phyloP scores from a whole-genome alignment of 2,329 filamentous ascomycete species.

The Exophiala aquamarina region DNA sequence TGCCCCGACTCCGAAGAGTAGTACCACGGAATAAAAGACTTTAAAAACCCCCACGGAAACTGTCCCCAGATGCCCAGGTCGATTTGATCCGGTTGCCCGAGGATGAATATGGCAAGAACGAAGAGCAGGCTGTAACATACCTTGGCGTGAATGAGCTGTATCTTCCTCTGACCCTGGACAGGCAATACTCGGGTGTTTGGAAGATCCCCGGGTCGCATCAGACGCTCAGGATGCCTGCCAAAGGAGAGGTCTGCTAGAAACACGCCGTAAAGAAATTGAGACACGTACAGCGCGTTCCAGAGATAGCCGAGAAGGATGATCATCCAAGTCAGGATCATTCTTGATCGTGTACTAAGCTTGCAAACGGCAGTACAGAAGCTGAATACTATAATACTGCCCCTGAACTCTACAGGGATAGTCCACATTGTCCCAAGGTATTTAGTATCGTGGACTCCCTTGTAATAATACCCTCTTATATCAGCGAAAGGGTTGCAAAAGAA shows the following conservation, averaged over 20 bases:
- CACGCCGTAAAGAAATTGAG: conserved; percentile 12
- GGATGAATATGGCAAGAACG: conserved; percentile 9
- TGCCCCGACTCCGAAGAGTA: not conserved
- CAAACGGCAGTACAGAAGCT: conserved; percentile 4
- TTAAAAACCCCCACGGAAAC: conserved; percentile 8
- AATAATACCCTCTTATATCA: conserved; percentile 6
- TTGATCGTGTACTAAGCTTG: conserved; percentile 3
- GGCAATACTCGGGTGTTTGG: not conserved
- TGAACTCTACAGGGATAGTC: conserved; percentile 31
- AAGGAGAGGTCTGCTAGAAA: conserved; percentile 12
- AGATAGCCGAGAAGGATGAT: conserved; percentile 4
- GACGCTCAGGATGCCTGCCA: not conserved
- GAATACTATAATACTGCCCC: conserved; percentile 29
- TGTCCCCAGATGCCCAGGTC: conserved; percentile 7
- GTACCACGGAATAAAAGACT: conserved; percentile 4
- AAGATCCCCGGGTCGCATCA: not conserved
- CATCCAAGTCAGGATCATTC: conserved; percentile 8
- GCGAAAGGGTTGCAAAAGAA: conserved; percentile 11
- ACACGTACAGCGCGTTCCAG: conserved; percentile 4
- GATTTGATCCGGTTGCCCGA: conserved; percentile 8
- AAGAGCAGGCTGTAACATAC: conserved; percentile 1
- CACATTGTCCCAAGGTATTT: conserved; percentile 28
- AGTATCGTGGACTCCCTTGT: not conserved
- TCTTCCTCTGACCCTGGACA: not conserved
- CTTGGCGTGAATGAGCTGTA: not conserved